These are phyloP conservation scores for Protomyces macrosporus DNA, from an alignment of 1,139 yeast genomes.

Conservation along the genomic window DNA sequence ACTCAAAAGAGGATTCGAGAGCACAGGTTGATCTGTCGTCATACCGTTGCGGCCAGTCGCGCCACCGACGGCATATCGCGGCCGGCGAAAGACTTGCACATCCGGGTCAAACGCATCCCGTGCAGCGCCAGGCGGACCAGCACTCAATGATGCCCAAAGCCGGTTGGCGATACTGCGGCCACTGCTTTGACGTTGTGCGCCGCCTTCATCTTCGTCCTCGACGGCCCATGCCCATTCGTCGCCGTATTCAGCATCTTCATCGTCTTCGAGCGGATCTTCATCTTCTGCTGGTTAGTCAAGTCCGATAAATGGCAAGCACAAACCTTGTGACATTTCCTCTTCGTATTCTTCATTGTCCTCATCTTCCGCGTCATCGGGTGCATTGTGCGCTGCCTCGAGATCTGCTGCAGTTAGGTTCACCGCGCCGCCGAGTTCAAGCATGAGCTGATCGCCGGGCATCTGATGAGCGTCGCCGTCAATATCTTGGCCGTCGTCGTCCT, in stretches of 20 bases:
- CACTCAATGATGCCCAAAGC: conserved; percentile 7
- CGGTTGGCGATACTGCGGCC: conserved; percentile 5
- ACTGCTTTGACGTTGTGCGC: conserved; percentile 28
- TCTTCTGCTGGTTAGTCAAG: background rate
- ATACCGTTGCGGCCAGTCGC: background rate
- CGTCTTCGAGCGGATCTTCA: conserved; percentile 28
- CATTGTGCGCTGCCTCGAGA: conserved; percentile 37
- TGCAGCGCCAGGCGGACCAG: background rate
- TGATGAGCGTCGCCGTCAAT: background rate
- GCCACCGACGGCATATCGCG: background rate
- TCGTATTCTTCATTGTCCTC: conserved; percentile 35
- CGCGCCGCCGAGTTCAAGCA: background rate
- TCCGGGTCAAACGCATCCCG: conserved; percentile 4
- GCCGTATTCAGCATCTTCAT: conserved; percentile 31
- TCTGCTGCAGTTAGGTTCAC: background rate
- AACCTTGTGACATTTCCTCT: conserved; percentile 30
- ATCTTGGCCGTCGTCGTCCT: conserved; percentile 1
- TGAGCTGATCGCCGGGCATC: background rate
- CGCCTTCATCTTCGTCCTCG: conserved; percentile 26
- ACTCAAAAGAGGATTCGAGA: conserved; percentile 19
- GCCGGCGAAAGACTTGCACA: conserved; percentile 15
- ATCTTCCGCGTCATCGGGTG: conserved; percentile 41
- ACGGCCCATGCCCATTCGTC: conserved; percentile 32
- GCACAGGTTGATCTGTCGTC: background rate
- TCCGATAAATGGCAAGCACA: background rate